Percentiles rank a stretch among this genome's conserved stretches.
Conservation (phyloP, 176 grass and related monocot species). For the Triticum dicoccoides region DNA sequence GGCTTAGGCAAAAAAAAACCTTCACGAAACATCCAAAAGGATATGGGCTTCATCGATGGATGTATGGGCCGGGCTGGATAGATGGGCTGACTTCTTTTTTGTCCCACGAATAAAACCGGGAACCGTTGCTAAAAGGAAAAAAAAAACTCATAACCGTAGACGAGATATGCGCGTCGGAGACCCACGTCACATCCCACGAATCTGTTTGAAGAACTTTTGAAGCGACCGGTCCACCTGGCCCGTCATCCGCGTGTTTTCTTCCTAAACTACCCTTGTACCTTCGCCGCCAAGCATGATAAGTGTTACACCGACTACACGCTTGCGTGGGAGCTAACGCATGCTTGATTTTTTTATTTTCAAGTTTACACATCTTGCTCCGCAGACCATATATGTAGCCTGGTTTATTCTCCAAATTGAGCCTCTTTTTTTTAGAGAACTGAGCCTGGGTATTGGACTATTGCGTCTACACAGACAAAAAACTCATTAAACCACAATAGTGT, state of each 20-base stretch:
- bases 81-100: neutral
- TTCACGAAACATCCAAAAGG: neutral
- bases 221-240: neutral
- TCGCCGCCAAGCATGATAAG: neutral
- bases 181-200: neutral
- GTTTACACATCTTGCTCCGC: neutral
- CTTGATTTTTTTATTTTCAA: neutral
- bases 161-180: neutral
- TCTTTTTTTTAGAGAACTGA: too few species aligned
- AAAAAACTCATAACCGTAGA: neutral
- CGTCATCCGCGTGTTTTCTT: neutral
- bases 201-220: conserved; percentile 35
- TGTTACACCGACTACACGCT: neutral
- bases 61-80: neutral
- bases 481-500: too few species aligned
- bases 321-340: neutral
- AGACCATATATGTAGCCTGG: neutral
- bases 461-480: neutral
- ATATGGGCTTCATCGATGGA: neutral
- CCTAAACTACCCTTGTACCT: conserved; percentile 4
- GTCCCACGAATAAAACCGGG: neutral
- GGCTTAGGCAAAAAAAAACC: neutral
- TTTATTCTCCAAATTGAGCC: neutral
- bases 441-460: neutral
- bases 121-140: neutral